A percentile compares a stretch with the other conserved stretches of the same genome.
phyloP scores from a whole-genome alignment of 202 grass and related monocot genomes.

The Miscanthus sacchariflorus region DNA sequence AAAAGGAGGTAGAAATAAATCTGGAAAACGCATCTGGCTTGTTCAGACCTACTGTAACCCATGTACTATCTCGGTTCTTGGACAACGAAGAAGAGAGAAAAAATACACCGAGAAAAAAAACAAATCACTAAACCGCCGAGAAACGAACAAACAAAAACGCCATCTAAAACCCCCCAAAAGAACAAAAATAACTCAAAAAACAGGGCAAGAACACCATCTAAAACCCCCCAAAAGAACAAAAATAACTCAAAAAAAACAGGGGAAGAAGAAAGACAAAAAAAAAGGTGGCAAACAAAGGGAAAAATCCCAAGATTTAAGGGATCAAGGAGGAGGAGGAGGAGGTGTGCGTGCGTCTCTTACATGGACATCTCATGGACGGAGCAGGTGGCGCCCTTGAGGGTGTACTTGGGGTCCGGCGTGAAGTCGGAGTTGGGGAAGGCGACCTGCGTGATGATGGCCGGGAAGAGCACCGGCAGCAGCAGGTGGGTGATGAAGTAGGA shows the following conservation, averaged over 20 bases:
- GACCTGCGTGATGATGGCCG: slow-evolving; percentile 84
- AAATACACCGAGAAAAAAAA: slow-evolving; percentile 10
- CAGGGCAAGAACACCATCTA: neutral
- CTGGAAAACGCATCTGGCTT: neutral
- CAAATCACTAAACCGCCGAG: slow-evolving; percentile 2
- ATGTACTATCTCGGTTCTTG: neutral
- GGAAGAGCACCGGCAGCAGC: slow-evolving; percentile 86
- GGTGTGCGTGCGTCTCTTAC: slow-evolving; percentile 43
- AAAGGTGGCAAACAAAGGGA: neutral
- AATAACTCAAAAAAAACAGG: neutral
- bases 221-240: neutral
- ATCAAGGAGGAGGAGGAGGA: neutral
- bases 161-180: too few species aligned
- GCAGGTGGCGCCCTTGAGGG: slow-evolving; percentile 62
- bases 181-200: too few species aligned
- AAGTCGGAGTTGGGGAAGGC: slow-evolving; percentile 67
- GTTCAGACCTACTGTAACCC: neutral
- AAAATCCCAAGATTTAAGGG: neutral
- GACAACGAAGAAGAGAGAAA: neutral
- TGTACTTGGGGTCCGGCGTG: slow-evolving; percentile 47
- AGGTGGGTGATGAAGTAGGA: slow-evolving; percentile 90
- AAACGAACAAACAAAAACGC: neutral
- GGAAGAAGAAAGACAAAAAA: neutral
- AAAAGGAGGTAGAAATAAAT: neutral
- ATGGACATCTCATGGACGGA: slow-evolving; percentile 80